A percentile compares a stretch with the other conserved stretches of the same genome.
phyloP scores from a whole-genome alignment of 2,329 filamentous ascomycete genomes.

The Thyridium curvatum region DNA sequence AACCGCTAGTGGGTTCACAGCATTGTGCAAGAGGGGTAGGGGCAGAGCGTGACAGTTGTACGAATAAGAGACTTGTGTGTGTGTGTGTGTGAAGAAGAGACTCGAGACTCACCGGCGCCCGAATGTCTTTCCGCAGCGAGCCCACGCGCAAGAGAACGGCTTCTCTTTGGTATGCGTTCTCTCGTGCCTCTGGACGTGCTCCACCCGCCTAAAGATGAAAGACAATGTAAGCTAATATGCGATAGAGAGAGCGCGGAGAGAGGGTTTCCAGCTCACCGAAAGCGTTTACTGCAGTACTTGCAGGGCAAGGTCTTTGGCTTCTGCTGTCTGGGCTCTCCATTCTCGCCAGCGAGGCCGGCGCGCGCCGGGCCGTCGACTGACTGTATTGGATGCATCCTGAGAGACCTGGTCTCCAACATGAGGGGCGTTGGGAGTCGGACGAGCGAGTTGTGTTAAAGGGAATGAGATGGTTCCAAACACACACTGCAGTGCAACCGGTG shows the following conservation, averaged over 20 bases:
- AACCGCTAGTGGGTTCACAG: too few species aligned
- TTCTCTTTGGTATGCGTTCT: slow-evolving; percentile 61
- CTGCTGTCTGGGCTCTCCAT: slow-evolving; percentile 45
- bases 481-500: too few species aligned
- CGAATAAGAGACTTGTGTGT: background rate
- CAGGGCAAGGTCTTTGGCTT: slow-evolving; percentile 58
- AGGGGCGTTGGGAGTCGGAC: too few species aligned
- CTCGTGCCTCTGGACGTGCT: slow-evolving; percentile 59
- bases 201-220: slow-evolving; percentile 46
- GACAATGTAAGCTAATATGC: slow-evolving; percentile 33
- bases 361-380: slow-evolving; percentile 41
- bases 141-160: slow-evolving; percentile 54
- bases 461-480: too few species aligned
- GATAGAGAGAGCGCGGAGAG: slow-evolving; percentile 12
- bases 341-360: slow-evolving; percentile 34
- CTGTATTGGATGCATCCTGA: slow-evolving; percentile 44
- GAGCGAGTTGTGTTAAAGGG: too few species aligned
- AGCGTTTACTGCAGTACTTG: slow-evolving; percentile 57
- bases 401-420: background rate
- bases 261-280: slow-evolving; percentile 40
- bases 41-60: background rate
- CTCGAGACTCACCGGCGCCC: slow-evolving; percentile 48
- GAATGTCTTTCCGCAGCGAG: slow-evolving; percentile 56
- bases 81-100: too few species aligned
- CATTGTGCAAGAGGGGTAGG: slow-evolving; percentile 1